These are phyloP conservation scores for Thelonectria rubi DNA, from an alignment of 2,329 filamentous ascomycete species.

Conservation along the genomic window DNA sequence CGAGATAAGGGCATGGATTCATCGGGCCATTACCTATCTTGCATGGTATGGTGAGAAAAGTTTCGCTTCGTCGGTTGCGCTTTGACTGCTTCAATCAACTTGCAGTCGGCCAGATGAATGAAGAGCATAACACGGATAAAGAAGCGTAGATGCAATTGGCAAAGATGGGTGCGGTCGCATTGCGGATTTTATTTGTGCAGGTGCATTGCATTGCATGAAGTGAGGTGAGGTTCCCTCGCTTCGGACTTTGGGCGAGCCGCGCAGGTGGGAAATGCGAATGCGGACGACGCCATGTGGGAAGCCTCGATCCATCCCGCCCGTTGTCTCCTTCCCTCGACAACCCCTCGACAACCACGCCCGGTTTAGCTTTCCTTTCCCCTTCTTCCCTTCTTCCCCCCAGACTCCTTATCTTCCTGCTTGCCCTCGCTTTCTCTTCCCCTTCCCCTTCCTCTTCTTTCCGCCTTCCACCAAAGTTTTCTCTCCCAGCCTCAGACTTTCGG, in stretches of 20 bases:
- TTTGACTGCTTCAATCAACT: neutral
- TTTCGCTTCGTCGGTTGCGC: neutral
- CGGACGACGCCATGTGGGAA: neutral
- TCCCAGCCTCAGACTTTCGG: neutral
- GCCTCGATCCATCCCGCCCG: conserved; percentile 4
- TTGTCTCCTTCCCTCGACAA: neutral
- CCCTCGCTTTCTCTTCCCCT: neutral
- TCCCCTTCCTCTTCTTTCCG: conserved; percentile 3
- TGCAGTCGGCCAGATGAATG: neutral
- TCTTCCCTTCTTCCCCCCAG: conserved; percentile 4
- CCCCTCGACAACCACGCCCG: conserved; percentile 10
- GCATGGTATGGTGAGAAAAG: neutral
- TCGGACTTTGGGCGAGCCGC: neutral
- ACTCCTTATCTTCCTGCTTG: neutral
- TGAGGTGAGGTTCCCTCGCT: neutral
- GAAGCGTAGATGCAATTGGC: neutral
- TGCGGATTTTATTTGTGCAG: neutral
- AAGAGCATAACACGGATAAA: neutral
- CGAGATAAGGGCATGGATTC: neutral
- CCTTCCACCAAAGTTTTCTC: neutral
- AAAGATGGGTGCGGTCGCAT: neutral
- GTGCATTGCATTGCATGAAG: neutral
- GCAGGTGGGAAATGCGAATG: neutral
- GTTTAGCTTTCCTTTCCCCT: conserved; percentile 6
- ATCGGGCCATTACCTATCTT: neutral